A percentile compares a stretch with the other conserved stretches of the same genome.
Conservation (phyloP, 345 rosid genomes). For the Rhodamnia rubescens region DNA sequence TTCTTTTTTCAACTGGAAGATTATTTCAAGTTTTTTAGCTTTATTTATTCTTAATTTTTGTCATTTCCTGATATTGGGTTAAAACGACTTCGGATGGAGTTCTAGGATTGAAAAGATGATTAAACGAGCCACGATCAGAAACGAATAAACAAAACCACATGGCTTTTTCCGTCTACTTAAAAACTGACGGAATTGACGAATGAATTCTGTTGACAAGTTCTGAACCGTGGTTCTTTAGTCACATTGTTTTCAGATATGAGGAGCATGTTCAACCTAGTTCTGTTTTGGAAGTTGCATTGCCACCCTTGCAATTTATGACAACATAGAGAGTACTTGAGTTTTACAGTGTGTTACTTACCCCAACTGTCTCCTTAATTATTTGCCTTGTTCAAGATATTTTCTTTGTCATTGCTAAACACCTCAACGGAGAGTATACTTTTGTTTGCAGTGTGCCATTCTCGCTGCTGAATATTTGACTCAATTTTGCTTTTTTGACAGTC, state of each 20-base stretch:
- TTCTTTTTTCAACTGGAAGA: not conserved
- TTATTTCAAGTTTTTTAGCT: not conserved
- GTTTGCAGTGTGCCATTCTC: not conserved
- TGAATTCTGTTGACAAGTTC: not conserved
- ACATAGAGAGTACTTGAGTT: not conserved
- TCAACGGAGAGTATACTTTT: not conserved
- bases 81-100: not conserved
- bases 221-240: not conserved
- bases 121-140: not conserved
- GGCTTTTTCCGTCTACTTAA: not conserved
- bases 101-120: not conserved
- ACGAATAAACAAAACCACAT: not conserved
- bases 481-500: constrained; percentile 37
- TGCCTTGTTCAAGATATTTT: not conserved
- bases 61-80: not conserved
- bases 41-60: not conserved
- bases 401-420: not conserved
- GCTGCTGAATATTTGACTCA: not conserved
- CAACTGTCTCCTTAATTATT: not conserved
- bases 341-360: not conserved
- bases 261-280: not conserved
- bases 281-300: not conserved
- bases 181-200: not conserved
- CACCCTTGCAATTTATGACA: not conserved
- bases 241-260: not conserved